Percentiles rank a stretch among this genome's conserved stretches.
phyloP scores from a whole-genome alignment of 441 rosid genomes.

The Aleurites moluccanus region DNA sequence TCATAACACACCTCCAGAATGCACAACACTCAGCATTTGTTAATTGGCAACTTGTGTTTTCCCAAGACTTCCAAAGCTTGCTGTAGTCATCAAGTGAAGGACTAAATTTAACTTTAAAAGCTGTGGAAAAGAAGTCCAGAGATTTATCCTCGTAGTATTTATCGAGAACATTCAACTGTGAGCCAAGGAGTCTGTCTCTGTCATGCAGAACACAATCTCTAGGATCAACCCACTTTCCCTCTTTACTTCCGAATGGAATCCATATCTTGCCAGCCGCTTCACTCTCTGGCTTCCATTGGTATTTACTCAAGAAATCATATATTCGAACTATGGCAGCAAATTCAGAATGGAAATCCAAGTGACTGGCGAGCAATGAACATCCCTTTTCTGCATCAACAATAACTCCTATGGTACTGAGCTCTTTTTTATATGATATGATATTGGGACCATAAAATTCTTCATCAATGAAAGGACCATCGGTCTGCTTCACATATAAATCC shows the following conservation, averaged over 20 bases:
- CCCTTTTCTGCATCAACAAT: slow-evolving; percentile 32
- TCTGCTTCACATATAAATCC: slow-evolving; percentile 34
- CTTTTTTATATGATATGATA: slow-evolving; percentile 31
- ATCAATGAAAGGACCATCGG: slow-evolving; percentile 76
- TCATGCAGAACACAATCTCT: slow-evolving; percentile 50
- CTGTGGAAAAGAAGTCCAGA: slow-evolving; percentile 40
- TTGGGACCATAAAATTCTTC: slow-evolving; percentile 53
- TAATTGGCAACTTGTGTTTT: slow-evolving; percentile 34
- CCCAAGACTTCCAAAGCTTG: slow-evolving; percentile 68
- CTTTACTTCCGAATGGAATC: slow-evolving; percentile 42
- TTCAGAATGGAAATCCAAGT: slow-evolving; percentile 42
- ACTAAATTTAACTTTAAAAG: slow-evolving; percentile 35
- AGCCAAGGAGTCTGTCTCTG: slow-evolving; percentile 46
- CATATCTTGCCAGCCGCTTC: slow-evolving; percentile 37
- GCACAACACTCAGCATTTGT: slow-evolving; percentile 51
- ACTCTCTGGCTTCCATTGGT: slow-evolving; percentile 37
- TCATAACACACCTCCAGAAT: slow-evolving; percentile 52
- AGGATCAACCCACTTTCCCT: slow-evolving; percentile 51
- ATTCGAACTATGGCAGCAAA: slow-evolving; percentile 42
- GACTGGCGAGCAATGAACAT: slow-evolving; percentile 38
- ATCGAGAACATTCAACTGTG: slow-evolving; percentile 44
- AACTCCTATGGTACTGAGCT: slow-evolving; percentile 57
- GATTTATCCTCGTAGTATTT: slow-evolving; percentile 35
- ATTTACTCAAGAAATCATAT: slow-evolving; percentile 37
- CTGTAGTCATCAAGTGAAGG: slow-evolving; percentile 59